Conservation (phyloP, 768 basidiomycete genomes). For the Suillus subalutaceus region DNA sequence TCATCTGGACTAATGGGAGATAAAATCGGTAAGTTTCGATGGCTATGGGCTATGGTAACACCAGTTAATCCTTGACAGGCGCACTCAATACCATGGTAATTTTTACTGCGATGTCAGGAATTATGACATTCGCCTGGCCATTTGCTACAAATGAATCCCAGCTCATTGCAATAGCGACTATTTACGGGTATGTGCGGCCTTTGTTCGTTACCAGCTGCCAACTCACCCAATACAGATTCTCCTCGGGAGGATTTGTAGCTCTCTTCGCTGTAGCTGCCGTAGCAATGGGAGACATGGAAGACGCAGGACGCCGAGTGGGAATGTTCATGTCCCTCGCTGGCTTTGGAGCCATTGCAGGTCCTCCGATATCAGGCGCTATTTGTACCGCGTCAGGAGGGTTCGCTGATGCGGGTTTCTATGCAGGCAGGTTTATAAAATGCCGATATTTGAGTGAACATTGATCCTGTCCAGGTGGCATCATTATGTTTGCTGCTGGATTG, state of each 20-base stretch:
- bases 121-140: constrained; percentile 74
- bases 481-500: constrained; percentile 45
- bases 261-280: constrained; percentile 60
- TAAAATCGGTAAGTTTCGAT: constrained; percentile 42
- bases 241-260: constrained; percentile 64
- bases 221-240: constrained; percentile 41
- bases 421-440: constrained; percentile 28
- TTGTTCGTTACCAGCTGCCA: background rate
- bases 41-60: background rate
- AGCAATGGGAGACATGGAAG: constrained; percentile 58
- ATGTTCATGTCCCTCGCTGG: constrained; percentile 65
- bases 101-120: constrained; percentile 54
- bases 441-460: background rate
- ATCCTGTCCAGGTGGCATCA: constrained; percentile 33
- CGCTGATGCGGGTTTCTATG: constrained; percentile 40
- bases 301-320: constrained; percentile 67
- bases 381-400: constrained; percentile 53
- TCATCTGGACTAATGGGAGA: constrained; percentile 57
- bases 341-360: constrained; percentile 65
- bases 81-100: constrained; percentile 71
- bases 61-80: constrained; percentile 41
- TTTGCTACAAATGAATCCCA: constrained; percentile 47
- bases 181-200: constrained; percentile 59
- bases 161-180: constrained; percentile 54
- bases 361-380: constrained; percentile 77